phyloP scores from a whole-genome alignment of 441 rosid genomes.

The Pelargonium australe region DNA sequence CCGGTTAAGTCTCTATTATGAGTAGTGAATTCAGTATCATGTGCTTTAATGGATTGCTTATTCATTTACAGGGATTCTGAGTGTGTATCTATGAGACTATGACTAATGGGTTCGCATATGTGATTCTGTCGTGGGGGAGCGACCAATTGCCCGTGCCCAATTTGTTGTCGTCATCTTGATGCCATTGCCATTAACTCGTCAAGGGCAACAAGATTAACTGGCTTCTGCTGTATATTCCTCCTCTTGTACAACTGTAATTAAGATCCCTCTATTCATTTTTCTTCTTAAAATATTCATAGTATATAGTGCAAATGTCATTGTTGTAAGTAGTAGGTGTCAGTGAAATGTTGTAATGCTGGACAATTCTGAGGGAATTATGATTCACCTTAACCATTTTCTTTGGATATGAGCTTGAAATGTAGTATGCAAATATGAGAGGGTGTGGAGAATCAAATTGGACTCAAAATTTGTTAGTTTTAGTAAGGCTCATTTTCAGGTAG shows the following conservation, averaged over 20 bases:
- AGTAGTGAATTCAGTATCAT: not conserved
- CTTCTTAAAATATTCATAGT: not conserved
- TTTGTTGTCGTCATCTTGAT: slow-evolving; percentile 6
- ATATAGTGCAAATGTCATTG: slow-evolving; percentile 9
- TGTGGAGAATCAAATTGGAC: not conserved
- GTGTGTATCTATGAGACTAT: slow-evolving; percentile 12
- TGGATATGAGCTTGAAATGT: not conserved
- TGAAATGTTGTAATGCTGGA: slow-evolving; percentile 5
- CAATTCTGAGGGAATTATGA: not conserved
- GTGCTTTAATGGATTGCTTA: slow-evolving; percentile 6
- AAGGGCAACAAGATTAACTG: not conserved
- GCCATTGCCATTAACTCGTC: slow-evolving; percentile 5
- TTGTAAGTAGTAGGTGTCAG: slow-evolving; percentile 7
- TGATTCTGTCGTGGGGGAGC: slow-evolving; percentile 15
- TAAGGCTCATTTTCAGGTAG: not conserved
- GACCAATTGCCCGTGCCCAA: slow-evolving; percentile 8
- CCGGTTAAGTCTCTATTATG: not conserved
- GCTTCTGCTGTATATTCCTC: not conserved
- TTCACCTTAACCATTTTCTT: not conserved
- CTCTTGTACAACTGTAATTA: slow-evolving; percentile 3
- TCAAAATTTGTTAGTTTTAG: not conserved
- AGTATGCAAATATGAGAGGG: not conserved
- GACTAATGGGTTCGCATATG: slow-evolving; percentile 8
- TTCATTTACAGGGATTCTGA: slow-evolving; percentile 27
- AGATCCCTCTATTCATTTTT: not conserved